Evolutionary conservation across 2,329 filamentous ascomycete species (phyloP).

Genomic region (Colletotrichum brevisporum): DNA sequence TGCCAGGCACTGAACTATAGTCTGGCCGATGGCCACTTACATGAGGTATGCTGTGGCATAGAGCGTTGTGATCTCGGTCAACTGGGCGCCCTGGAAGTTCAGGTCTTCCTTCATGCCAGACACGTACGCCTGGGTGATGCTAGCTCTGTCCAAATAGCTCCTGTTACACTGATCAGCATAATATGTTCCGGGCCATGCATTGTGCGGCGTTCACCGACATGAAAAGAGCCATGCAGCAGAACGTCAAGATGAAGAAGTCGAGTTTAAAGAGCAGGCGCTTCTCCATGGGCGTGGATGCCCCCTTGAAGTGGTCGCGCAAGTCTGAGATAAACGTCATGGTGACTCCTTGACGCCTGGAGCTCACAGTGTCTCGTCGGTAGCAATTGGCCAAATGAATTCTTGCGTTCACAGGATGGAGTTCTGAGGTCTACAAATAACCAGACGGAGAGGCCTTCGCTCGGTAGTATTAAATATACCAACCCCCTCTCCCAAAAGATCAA

Average conservation of each 20-base stretch:
- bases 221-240: constrained; percentile 18
- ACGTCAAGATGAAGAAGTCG: constrained; percentile 25
- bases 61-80: constrained; percentile 12
- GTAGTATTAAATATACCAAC: background rate
- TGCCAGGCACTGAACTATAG: no score
- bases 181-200: background rate
- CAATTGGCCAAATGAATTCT: no score
- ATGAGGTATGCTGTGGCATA: constrained; percentile 20
- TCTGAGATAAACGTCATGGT: constrained; percentile 1
- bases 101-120: constrained; percentile 26
- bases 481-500: background rate
- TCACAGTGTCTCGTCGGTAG: background rate
- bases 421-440: background rate
- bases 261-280: constrained; percentile 16
- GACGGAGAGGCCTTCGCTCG: background rate
- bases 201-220: background rate
- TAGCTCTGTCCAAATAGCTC: constrained; percentile 26
- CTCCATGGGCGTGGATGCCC: constrained; percentile 4
- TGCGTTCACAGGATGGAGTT: no score
- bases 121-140: constrained; percentile 20
- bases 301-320: constrained; percentile 14
- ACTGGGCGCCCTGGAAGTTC: constrained; percentile 11
- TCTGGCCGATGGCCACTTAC: background rate
- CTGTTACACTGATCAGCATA: background rate
- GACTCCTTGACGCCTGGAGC: background rate